phyloP scores from a whole-genome alignment of 148 eudicot genomes.

The Fagopyrum homotropicum region DNA sequence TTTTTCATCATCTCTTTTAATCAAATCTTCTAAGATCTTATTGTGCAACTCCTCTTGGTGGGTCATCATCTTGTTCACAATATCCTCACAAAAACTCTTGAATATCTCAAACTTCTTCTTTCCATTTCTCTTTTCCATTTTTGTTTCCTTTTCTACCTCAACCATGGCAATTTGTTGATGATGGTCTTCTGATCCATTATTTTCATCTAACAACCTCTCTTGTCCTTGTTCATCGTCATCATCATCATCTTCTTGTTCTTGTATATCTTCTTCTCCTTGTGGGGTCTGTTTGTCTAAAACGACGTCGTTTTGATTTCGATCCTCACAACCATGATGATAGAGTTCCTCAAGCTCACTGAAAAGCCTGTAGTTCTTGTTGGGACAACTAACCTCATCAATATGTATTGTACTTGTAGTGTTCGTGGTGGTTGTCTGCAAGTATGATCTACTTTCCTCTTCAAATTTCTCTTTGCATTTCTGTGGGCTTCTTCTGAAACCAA shows the following conservation, averaged over 20 bases:
- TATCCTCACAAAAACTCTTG: slow-evolving; percentile 56
- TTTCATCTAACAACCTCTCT: slow-evolving; percentile 6
- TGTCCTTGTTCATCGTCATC: background rate
- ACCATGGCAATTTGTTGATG: background rate
- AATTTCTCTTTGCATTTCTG: slow-evolving; percentile 75
- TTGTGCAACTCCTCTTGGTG: slow-evolving; percentile 68
- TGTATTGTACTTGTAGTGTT: background rate
- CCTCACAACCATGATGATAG: slow-evolving; percentile 17
- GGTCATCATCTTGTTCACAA: slow-evolving; percentile 61
- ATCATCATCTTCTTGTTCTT: background rate
- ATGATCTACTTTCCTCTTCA: slow-evolving; percentile 61
- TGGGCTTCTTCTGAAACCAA: slow-evolving; percentile 70
- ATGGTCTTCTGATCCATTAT: slow-evolving; percentile 7
- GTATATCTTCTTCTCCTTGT: background rate
- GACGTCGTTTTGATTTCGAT: slow-evolving; percentile 12
- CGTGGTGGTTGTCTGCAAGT: slow-evolving; percentile 30
- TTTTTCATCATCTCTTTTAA: slow-evolving; percentile 63
- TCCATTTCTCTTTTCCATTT: background rate
- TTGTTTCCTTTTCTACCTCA: background rate
- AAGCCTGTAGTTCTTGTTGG: slow-evolving; percentile 41
- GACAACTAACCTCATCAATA: background rate
- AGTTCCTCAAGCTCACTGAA: slow-evolving; percentile 69
- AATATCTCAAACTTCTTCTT: slow-evolving; percentile 47
- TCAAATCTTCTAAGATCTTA: slow-evolving; percentile 67
- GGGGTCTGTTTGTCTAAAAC: background rate